phyloP scores from a whole-genome alignment of 202 grass and related monocot genomes.

The Carex arenaria region DNA sequence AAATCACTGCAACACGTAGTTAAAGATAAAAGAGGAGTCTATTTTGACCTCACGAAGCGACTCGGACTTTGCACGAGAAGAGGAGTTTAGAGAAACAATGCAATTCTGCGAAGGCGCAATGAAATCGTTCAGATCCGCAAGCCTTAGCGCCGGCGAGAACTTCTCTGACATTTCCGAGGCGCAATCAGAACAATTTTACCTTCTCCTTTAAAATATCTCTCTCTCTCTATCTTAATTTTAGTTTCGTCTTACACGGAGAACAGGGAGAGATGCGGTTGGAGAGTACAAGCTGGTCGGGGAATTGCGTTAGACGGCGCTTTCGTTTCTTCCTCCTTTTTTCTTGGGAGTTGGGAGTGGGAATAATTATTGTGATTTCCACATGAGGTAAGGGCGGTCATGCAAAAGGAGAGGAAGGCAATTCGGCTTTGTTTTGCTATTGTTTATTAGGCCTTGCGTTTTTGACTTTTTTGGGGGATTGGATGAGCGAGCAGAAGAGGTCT shows the following conservation, averaged over 20 bases:
- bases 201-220: background rate
- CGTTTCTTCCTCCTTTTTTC: background rate
- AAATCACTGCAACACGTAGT: background rate
- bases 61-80: conserved; percentile 26
- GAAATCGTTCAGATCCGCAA: conserved; percentile 98
- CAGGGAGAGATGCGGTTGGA: background rate
- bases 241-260: background rate
- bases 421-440: background rate
- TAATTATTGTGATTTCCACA: background rate
- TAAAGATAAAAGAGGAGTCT: background rate
- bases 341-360: background rate
- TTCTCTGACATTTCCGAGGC: conserved; percentile 56
- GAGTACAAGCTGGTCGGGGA: background rate
- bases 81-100: conserved; percentile 70
- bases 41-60: background rate
- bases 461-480: background rate
- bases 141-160: conserved; percentile 88
- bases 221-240: background rate
- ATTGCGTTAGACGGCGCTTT: background rate
- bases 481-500: background rate
- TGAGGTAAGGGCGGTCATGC: background rate
- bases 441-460: background rate
- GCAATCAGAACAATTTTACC: background rate
- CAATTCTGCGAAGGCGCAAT: conserved; percentile 92
- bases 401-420: background rate